Base-by-base conservation (phyloP, 2,329 filamentous ascomycete genomes). In the Gnomoniopsis smithogilvyi region DNA sequence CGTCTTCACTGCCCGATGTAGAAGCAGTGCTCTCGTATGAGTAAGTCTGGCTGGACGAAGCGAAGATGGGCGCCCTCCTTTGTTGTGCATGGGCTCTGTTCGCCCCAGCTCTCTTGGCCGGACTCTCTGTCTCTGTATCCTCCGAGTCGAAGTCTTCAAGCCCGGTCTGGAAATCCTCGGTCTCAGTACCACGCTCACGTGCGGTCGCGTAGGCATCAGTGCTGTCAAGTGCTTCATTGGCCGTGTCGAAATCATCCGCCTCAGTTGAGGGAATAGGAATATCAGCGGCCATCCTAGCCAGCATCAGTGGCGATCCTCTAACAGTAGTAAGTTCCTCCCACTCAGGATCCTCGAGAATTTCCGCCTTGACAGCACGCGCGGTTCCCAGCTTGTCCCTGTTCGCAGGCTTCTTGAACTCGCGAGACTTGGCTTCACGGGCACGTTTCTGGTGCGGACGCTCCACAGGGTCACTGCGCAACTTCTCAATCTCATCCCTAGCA, bases 111-210 rank as follows among this genome's bases (percentile, higher is more conserved):
- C 75, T 77, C 66, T 74, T 77, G 3, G 77, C 74, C 2, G 74
- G 78, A 56, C 80, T 82, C 71, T 97, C 94, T 0, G 93, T 98
- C 74, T 96, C 94, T 1, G 92, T 96, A 62, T 92, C 91, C 58
- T 86, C 89, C 68, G 88, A 92, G 17, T 82, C 82, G 54, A 86
- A 74, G 22, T 91, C 90, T 67, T 98, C 95, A 17, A 87, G 85
- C n/a, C 91, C 92, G 3, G 94, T 97, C 71, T 96, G 90, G 84
- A 98, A 98, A 63, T 92, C 92, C 66, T 98, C 94, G 12, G 92
- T 96, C 74, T 96, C 93, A 0, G 92, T 96, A 11, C 54, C 84
- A 30, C 86, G 86, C 73, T 97, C 94, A 67, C 96, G 91, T 24
- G 84, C 85, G 1, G 84, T 87, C 68, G 86, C 84, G 63, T 87